Base-by-base conservation (phyloP, 2,329 filamentous ascomycete genomes). In the Penicillium sp. region DNA sequence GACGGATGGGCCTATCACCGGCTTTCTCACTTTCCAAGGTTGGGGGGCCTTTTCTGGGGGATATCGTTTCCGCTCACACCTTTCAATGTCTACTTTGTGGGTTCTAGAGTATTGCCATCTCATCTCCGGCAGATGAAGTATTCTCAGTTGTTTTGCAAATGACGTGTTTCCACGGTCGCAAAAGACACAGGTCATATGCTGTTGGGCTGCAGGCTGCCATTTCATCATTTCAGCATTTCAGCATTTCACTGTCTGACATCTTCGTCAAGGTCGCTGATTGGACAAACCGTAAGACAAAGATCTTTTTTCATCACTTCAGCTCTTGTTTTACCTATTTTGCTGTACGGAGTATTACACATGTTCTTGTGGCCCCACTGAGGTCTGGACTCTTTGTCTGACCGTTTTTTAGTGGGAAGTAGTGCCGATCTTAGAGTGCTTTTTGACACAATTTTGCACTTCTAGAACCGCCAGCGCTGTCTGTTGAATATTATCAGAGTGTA, bases 381-480 rank as follows among this genome's bases (percentile, higher is more conserved):
- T 45, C 51, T 53, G 46, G 51, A 45, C 51, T 53, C 29, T 24
- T 40, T 53, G 48, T 47, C 22, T 16, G 46, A 22, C 50, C 44
- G 31, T 52, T 53, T 48, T 53, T 50, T 50, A 44, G 51, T 53
- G 46, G 27, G 32, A 45, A 50, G 13, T 44, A 53, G 51, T 45
- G 46, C 51, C 51, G 41, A 53, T 50, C 51, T 29, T 5, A 9
- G 41, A 36, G 48, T 36, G 48, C n/a, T 34, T 27, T 36, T 11
- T n/a, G 18, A 40, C 16, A 24, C 21, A 4, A 22, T 7, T n/a
- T 34, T 11, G 16, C 11, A 13, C 8, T 7, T 27, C 34, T 36
- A n/a, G 34, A 36, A 36, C n/a, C 2, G 5, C 24, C 24, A 27
- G 24, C 5, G 24, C 24, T 27, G 8, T 18, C 18, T 31, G 29